Base-by-base conservation (phyloP, 805 yeast genomes). In the Suhomyces prunicola region DNA sequence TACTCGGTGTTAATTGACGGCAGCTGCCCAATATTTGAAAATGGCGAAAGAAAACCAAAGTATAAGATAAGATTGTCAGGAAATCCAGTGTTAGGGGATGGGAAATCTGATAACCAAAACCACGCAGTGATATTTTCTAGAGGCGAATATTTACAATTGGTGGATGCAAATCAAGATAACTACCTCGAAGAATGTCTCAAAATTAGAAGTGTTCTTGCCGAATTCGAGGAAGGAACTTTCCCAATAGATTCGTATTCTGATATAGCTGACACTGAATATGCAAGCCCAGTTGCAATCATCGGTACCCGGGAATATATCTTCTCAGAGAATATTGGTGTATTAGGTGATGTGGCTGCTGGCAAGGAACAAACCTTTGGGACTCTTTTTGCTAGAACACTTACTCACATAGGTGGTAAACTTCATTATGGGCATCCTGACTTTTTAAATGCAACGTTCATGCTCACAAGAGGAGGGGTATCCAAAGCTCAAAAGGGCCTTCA, bases 341-440 rank as follows among this genome's bases (percentile, higher is more conserved):
- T 88, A 47, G 96, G 94, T 50, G 96, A 88, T 69, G 84, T 88
- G 59, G 93, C 94, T 19, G 96, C 96, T 12, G 93, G 93, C 47
- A 88, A 88, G 64, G 96, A 88, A 69, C 94, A 88, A 66, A 88
- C 94, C 8, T 88, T 88, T 71, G 94, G 96, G 51, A 88, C 96
- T 0, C 76, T 88, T 53, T 88, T 87, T 69, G 90, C 94, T 0
- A 81, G 96, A 66, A 87, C 94, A 1, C 74, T 88, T 66, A 92
- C 93, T 2, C 86, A 85, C 64, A 81, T 88, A 59, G 94, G 93
- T 26, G 93, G 92, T 29, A 88, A 88, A 65, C 76, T 88, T 48
- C 96, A 88, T 66, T 88, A 88, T 72, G 96, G 96, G 6, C 96
- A 88, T 66, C 96, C 96, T 33, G 96, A 88, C 70, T 86, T 88